Base-by-base conservation (phyloP, 768 basidiomycete genomes). In the Suillus hirtellus region DNA sequence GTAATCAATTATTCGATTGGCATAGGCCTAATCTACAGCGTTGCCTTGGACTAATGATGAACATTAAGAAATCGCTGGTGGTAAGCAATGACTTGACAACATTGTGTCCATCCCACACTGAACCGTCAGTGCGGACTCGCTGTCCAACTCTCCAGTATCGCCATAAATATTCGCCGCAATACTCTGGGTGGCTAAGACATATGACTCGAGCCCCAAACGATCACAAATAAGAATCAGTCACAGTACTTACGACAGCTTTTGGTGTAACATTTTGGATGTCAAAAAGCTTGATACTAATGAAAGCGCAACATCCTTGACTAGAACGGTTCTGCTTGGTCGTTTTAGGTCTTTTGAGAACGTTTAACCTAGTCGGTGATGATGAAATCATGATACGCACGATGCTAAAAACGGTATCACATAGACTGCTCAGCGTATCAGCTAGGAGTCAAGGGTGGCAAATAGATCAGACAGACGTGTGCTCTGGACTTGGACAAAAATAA, bases 351-450 rank as follows among this genome's bases (percentile, higher is more conserved):
- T 60, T 50, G 19, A 38, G 47, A 21, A 24, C 19, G 19, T 63
- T 63, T 46, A 52, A 40, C 19, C 59, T 63, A 11, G 21, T 14
- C 1, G 12, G 21, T 3, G n/a, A 37, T 6, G n/a, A 37, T 2
- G 1, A 27, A 60, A 15, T 34, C 14, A 31, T 7, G 24, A 60
- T 24, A 62, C 68, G 37, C 21, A 69, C 68, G 61, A 69, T 49
- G 68, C 63, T 15, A 65, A 50, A 14, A 65, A 58, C n/a, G 68
- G 70, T 50, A 70, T 50, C 1, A 66, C 68, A 27, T 70, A 67
- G 17, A 67, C 68, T 67, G 38, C 4, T 31, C 4, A 43, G 27
- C 35, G 40, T 31, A 31, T 40, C 12, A 42, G 19, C 19, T 11
- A 47, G 21, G 35, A 15, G n/a, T 38, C 50, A 42, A 15, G 2